A percentile compares a stretch with the other conserved stretches of the same genome.
These are phyloP conservation scores for Ganoderma resinaceum DNA, from an alignment of 1,284 basidiomycete genomes.

Conservation along the genomic window DNA sequence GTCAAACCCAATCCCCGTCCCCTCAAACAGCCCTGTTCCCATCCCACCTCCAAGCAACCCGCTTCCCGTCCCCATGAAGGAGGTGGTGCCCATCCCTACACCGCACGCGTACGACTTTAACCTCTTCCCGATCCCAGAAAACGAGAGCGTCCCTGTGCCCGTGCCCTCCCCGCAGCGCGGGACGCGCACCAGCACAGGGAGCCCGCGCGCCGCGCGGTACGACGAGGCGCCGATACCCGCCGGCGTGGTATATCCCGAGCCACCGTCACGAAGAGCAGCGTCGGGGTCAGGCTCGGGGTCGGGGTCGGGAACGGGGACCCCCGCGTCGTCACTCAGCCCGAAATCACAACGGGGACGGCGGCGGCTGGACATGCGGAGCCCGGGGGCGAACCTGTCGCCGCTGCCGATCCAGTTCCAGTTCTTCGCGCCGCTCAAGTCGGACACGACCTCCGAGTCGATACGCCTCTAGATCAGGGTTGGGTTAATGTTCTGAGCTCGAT, in stretches of 20 bases:
- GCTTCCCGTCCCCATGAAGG: conserved; percentile 14
- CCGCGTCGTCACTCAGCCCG: conserved; percentile 8
- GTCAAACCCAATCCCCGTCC: conserved; percentile 15
- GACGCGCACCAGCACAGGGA: conserved; percentile 5
- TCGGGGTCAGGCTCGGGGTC: conserved; percentile 1
- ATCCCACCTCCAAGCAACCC: conserved; percentile 18
- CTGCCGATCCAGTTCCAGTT: conserved; percentile 25
- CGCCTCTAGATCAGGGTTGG: background rate
- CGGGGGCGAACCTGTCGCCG: conserved; percentile 26
- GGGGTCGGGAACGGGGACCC: background rate
- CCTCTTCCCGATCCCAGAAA: conserved; percentile 18
- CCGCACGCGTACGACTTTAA: background rate
- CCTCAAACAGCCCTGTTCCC: conserved; percentile 3
- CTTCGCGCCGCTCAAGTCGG: conserved; percentile 20
- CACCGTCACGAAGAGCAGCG: conserved; percentile 22
- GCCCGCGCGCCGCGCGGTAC: conserved; percentile 23
- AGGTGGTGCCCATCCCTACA: conserved; percentile 12
- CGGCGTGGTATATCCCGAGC: conserved; percentile 32
- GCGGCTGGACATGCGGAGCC: conserved; percentile 24
- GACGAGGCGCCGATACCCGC: conserved; percentile 32
- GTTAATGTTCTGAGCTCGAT: background rate
- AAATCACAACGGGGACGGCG: background rate
- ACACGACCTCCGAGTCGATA: conserved; percentile 17
- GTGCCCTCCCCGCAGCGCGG: conserved; percentile 21
- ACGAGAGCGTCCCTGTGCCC: background rate